A percentile compares a stretch with the other conserved stretches of the same genome.
phyloP scores from a whole-genome alignment of 2,329 filamentous ascomycete species.

The Arthrinium puccinioides region DNA sequence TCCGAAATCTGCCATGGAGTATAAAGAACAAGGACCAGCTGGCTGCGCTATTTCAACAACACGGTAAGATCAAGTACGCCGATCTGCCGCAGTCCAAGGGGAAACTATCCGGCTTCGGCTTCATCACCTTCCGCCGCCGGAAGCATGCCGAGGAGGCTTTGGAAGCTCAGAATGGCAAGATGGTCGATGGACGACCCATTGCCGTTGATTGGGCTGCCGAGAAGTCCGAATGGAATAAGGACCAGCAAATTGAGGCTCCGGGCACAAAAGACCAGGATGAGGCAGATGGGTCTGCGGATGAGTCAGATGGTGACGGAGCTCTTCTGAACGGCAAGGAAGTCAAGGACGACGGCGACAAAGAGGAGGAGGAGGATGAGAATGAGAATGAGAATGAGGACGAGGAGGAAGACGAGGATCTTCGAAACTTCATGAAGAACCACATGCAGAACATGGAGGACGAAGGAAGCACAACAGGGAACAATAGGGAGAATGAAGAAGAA shows the following conservation, averaged over 20 bases:
- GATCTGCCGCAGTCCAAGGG: constrained; percentile 74
- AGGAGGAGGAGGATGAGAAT: constrained; percentile 21
- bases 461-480: too few relatives aligned
- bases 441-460: constrained; percentile 52
- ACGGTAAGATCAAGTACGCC: constrained; percentile 84
- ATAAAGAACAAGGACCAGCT: constrained; percentile 83
- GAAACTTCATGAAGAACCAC: constrained; percentile 51
- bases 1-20: constrained; percentile 93
- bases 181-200: constrained; percentile 77
- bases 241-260: too few relatives aligned
- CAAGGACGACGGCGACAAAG: constrained; percentile 19
- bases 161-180: constrained; percentile 78
- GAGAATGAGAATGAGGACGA: constrained; percentile 26
- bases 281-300: constrained; percentile 8
- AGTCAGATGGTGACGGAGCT: constrained; percentile 25
- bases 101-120: constrained; percentile 82
- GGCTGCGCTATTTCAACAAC: constrained; percentile 71
- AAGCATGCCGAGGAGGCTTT: constrained; percentile 91
- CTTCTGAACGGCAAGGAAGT: too few relatives aligned
- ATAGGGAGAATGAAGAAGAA: constrained; percentile 33
- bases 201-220: constrained; percentile 98
- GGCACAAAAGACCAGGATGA: too few relatives aligned
- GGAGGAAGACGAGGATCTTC: constrained; percentile 35
- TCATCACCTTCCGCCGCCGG: constrained; percentile 78
- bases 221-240: constrained; percentile 74